phyloP scores from a whole-genome alignment of 208 protist species.

The Crithidia thermophila region DNA sequence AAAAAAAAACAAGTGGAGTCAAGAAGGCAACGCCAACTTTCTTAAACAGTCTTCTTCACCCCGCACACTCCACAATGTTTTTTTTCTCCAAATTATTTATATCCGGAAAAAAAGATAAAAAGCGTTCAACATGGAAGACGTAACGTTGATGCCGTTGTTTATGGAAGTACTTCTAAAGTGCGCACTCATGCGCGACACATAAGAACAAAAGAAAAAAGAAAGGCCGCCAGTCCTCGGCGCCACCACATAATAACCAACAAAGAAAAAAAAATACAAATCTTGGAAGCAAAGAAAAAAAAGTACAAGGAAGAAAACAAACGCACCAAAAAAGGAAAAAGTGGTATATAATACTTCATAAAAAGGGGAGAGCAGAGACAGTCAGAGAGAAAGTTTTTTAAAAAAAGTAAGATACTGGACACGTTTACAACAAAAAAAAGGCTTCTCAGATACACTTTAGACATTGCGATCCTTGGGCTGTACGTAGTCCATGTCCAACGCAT shows the following conservation, averaged over 20 bases:
- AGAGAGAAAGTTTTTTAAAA: constrained; percentile 8
- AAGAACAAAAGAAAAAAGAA: constrained; percentile 2
- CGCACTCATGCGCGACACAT: no score
- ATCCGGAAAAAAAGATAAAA: no score
- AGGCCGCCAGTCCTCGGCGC: neutral
- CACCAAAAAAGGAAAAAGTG: neutral
- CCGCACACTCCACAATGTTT: no score
- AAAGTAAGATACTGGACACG: neutral
- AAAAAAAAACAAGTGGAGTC: no score
- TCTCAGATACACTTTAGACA: constrained; percentile 29
- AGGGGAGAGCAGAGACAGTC: neutral
- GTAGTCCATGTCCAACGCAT: constrained; percentile 77
- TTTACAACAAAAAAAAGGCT: no score
- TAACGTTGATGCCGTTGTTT: no score
- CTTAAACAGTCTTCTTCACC: no score
- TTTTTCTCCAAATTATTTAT: no score
- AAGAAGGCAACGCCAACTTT: no score
- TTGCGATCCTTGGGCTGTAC: constrained; percentile 73
- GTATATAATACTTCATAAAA: neutral
- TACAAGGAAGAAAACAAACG: neutral
- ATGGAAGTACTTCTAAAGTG: no score
- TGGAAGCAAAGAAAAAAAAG: neutral
- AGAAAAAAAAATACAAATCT: constrained; percentile 21
- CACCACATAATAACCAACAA: neutral
- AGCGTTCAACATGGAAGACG: no score